Percentiles rank a stretch among this genome's conserved stretches.
These are phyloP conservation scores for Obba rivulosa DNA, from an alignment of 768 basidiomycete genomes.

Conservation along the genomic window DNA sequence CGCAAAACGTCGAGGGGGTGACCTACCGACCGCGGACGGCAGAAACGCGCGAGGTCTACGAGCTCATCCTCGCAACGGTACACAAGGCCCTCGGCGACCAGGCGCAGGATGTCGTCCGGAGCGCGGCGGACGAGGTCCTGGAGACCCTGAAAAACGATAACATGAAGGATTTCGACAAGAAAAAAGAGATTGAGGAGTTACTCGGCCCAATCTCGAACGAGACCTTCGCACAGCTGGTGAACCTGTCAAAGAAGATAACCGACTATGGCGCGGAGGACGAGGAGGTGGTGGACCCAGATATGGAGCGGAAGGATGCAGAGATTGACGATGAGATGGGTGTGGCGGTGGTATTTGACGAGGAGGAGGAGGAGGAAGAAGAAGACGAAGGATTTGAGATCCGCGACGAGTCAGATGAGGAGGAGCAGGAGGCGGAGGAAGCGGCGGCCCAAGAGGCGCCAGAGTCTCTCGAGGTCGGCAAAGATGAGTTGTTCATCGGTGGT, in stretches of 20 bases:
- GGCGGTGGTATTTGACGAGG: slow-evolving; percentile 96
- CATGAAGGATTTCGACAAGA: slow-evolving; percentile 9
- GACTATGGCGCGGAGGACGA: slow-evolving; percentile 92
- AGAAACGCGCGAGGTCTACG: slow-evolving; percentile 92
- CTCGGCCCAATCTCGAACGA: slow-evolving; percentile 65
- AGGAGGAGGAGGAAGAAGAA: slow-evolving; percentile 90
- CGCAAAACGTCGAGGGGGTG: slow-evolving; percentile 88
- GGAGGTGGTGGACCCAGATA: slow-evolving; percentile 68
- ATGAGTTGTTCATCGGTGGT: slow-evolving; percentile 74
- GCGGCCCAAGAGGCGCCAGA: slow-evolving; percentile 35
- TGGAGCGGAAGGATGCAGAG: slow-evolving; percentile 77
- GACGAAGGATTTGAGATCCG: slow-evolving; percentile 84
- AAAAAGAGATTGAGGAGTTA: slow-evolving; percentile 80
- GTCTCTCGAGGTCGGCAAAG: slow-evolving; percentile 42
- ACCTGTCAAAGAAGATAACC: slow-evolving; percentile 88
- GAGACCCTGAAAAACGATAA: slow-evolving; percentile 69
- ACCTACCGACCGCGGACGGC: slow-evolving; percentile 90
- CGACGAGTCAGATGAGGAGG: slow-evolving; percentile 76
- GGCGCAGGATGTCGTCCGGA: slow-evolving; percentile 92
- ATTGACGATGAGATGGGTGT: slow-evolving; percentile 98
- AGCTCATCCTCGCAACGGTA: slow-evolving; percentile 80
- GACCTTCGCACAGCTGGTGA: slow-evolving; percentile 76
- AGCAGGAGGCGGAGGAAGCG: slow-evolving; percentile 52
- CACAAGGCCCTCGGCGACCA: slow-evolving; percentile 88
- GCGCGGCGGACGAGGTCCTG: slow-evolving; percentile 89